Evolutionary conservation across 306 rosid genomes (phyloP), one percentile per base, ranked within the genome.

Genomic region (Vicia villosa): DNA sequence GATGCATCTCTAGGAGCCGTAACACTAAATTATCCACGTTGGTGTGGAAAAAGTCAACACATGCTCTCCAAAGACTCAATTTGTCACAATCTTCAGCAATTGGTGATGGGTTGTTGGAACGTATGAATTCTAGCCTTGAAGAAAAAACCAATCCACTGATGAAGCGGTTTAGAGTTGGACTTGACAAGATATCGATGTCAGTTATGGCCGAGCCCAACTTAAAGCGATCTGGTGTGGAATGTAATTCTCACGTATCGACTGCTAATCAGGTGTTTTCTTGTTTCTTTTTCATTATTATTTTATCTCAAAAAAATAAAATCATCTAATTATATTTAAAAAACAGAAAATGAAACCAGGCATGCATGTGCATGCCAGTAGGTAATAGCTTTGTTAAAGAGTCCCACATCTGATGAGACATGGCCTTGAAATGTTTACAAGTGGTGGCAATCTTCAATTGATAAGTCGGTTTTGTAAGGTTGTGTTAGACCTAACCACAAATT

Each of bases 1-100:
- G 91, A 34, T 90, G 97, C 63, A 88, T 90, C 69, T 93, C 98
- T 15, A 78, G 93, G 78, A 87, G 86, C 57, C 88, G 88, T 34
- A 90, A 78, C 75, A 79, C 88, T 45, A 82, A 83, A 61, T 72
- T 80, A 56, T 86, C 96, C 20, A 82, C 97, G 56, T 43, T 79
- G 22, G 79, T 59, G 59, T 82, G 82, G 90, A 88, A 86, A 86
- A 86, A 85, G 81, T 75, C 93, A 74, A 82, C 87, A 73, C 50
- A 87, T 73, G 71, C 79, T 46, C 52, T 51, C 56, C 78, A 79
- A 37, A 73, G 60, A 52, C 74, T 34, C 57, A 74, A 57, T 78
- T 64, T 74, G 75, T 76, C 86, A 19, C 86, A 85, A 22, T 76
- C 87, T 49, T 77, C 83, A 22, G 78, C 72, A 70, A 26, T 80